Conservation (phyloP, 306 rosid genomes). For the Casuarina equisetifolia region DNA sequence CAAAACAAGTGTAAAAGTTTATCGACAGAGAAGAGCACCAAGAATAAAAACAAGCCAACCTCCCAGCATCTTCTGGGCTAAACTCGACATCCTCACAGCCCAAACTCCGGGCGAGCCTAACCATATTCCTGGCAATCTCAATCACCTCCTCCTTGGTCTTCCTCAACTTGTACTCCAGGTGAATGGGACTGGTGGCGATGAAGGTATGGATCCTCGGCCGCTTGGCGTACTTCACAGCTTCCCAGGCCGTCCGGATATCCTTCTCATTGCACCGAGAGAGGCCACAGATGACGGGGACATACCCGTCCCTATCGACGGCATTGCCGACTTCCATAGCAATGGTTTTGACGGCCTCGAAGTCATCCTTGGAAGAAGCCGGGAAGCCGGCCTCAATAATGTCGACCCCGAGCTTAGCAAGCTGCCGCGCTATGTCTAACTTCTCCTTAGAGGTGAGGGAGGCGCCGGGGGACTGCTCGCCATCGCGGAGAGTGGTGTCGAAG, state of each 20-base stretch:
- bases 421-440: conserved; percentile 84
- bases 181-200: conserved; percentile 89
- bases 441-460: conserved; percentile 90
- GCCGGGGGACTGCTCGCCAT: conserved; percentile 99
- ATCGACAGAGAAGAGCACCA: not conserved
- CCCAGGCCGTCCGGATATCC: conserved; percentile 86
- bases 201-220: conserved; percentile 84
- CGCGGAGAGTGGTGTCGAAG: conserved; percentile 96
- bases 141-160: conserved; percentile 69
- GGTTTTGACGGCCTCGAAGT: conserved; percentile 72
- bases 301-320: conserved; percentile 60
- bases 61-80: conserved; percentile 98
- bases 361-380: conserved; percentile 83
- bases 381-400: conserved; percentile 94
- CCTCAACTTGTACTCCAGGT: conserved; percentile 76
- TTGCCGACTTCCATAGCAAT: conserved; percentile 81
- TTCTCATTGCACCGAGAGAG: conserved; percentile 79
- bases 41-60: conserved; percentile 38
- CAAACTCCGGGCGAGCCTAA: conserved; percentile 74
- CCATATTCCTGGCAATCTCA: conserved; percentile 74
- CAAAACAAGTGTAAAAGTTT: not conserved
- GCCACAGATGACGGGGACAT: conserved; percentile 90
- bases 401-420: conserved; percentile 83
- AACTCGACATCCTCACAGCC: conserved; percentile 90
- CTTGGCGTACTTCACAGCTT: conserved; percentile 81